These are phyloP conservation scores for Psophocarpus tetragonolobus DNA, from an alignment of 306 rosid species.

Conservation along the genomic window DNA sequence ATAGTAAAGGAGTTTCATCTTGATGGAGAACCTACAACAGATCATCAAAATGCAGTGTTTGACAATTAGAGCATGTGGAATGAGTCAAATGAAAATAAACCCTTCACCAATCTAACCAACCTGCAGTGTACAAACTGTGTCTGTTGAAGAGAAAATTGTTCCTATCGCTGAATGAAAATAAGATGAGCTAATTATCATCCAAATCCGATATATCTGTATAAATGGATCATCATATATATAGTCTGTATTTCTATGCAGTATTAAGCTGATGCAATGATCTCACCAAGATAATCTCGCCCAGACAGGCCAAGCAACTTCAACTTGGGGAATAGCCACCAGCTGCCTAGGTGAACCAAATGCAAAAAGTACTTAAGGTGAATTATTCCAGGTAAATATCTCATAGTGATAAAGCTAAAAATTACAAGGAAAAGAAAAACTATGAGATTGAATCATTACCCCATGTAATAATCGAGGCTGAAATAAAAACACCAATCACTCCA, in stretches of 20 bases:
- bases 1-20: slow-evolving; percentile 85
- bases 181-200: slow-evolving; percentile 28
- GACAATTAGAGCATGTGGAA: neutral
- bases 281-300: slow-evolving; percentile 69
- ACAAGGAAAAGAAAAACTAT: neutral
- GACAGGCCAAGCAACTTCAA: slow-evolving; percentile 61
- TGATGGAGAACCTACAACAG: slow-evolving; percentile 75
- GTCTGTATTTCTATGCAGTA: neutral
- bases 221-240: neutral
- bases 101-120: slow-evolving; percentile 51
- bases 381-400: neutral
- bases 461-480: slow-evolving; percentile 64
- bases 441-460: slow-evolving; percentile 46
- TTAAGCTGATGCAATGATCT: slow-evolving; percentile 31
- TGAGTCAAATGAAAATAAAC: slow-evolving; percentile 34
- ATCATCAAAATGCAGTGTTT: slow-evolving; percentile 6
- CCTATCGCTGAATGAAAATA: slow-evolving; percentile 69
- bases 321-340: slow-evolving; percentile 87
- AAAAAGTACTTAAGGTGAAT: slow-evolving; percentile 31
- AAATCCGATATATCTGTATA: neutral
- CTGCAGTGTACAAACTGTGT: slow-evolving; percentile 94
- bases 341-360: slow-evolving; percentile 59
- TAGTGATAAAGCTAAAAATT: neutral
- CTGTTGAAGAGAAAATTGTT: slow-evolving; percentile 86
- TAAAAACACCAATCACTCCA: slow-evolving; percentile 85